phyloP scores from a whole-genome alignment of 768 basidiomycete species.

The Amanita thiersii region DNA sequence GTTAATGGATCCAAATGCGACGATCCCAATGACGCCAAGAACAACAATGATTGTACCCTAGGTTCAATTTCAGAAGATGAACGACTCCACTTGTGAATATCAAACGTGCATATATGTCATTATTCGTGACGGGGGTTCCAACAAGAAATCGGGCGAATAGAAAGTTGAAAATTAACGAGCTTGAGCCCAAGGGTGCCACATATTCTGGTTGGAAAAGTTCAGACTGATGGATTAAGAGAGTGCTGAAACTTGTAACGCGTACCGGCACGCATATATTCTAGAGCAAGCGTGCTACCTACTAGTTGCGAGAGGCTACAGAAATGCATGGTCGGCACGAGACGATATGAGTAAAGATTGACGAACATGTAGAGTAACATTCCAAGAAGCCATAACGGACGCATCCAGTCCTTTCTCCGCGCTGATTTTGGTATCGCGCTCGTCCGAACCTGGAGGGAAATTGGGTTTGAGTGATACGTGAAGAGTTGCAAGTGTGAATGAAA shows the following conservation, averaged over 20 bases:
- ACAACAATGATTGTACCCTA: constrained; percentile 82
- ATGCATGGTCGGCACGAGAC: constrained; percentile 6
- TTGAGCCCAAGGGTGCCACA: constrained; percentile 91
- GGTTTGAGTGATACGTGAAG: neutral
- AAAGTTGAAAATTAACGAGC: constrained; percentile 94
- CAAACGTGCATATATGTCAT: constrained; percentile 67
- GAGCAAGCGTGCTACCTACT: constrained; percentile 79
- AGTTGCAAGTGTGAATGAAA: constrained; percentile 10
- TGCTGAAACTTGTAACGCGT: constrained; percentile 12
- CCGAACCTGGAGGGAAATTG: constrained; percentile 39
- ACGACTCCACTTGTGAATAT: neutral
- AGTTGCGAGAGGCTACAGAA: constrained; percentile 65
- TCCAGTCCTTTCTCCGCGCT: constrained; percentile 66
- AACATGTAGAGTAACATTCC: constrained; percentile 95
- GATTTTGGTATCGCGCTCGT: constrained; percentile 72
- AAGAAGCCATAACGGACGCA: constrained; percentile 82
- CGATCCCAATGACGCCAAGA: constrained; percentile 80
- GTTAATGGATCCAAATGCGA: constrained; percentile 80
- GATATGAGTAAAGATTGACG: constrained; percentile 17
- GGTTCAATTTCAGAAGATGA: neutral
- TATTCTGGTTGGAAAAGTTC: constrained; percentile 51
- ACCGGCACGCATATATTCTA: constrained; percentile 86
- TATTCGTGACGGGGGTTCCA: constrained; percentile 76
- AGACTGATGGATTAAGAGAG: neutral
- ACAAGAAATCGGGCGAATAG: constrained; percentile 87